Conservation (phyloP, 345 rosid species). For the Citrus inodora region DNA sequence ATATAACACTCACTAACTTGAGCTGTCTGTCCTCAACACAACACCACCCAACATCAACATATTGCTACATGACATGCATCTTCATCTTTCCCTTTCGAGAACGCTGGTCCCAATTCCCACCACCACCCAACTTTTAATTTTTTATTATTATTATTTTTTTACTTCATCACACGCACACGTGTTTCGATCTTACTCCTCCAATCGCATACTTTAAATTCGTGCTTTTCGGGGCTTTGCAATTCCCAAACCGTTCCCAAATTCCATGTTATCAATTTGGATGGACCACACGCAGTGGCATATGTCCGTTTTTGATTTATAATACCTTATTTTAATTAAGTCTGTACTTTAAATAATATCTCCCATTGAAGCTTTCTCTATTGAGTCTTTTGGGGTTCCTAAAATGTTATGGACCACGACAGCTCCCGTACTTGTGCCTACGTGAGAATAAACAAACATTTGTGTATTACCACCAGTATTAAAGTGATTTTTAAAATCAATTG, state of each 20-base stretch:
- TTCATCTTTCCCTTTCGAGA: slow-evolving; percentile 4
- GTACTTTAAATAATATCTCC: neutral
- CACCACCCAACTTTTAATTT: neutral
- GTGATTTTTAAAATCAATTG: too few species aligned
- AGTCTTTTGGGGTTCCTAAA: neutral
- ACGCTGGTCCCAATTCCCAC: slow-evolving; percentile 15
- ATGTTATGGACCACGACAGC: neutral
- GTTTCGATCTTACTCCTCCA: neutral
- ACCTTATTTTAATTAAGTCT: neutral
- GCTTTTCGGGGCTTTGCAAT: neutral
- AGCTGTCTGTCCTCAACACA: slow-evolving; percentile 27
- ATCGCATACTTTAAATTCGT: neutral
- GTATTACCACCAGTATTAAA: neutral
- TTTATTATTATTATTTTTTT: too few species aligned
- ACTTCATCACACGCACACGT: neutral
- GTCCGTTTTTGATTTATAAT: neutral
- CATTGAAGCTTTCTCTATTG: neutral
- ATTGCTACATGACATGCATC: neutral
- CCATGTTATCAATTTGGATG: neutral
- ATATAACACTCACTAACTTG: neutral
- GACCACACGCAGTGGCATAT: neutral
- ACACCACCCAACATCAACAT: slow-evolving; percentile 20
- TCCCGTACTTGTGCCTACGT: neutral
- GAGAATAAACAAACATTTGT: neutral
- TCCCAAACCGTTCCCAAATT: neutral